Conservation (phyloP, 106 monocot species). For the Iris macrosiphon region DNA sequence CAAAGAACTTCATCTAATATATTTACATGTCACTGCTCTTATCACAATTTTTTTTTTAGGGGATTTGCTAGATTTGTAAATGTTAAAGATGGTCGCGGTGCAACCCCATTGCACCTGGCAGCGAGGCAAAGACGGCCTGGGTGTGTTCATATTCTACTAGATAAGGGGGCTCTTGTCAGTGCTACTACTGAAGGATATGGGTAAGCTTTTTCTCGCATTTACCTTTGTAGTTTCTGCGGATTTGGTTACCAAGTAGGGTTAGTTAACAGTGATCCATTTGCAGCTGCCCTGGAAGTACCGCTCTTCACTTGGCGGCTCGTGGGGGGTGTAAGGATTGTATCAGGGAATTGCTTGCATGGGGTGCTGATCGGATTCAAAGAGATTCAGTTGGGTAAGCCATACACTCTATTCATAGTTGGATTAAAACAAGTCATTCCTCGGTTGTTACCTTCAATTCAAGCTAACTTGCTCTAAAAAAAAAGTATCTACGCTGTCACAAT, state of each 20-base stretch:
- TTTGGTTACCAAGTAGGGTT: neutral
- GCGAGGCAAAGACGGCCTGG: constrained; percentile 49
- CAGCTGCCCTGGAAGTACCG: constrained; percentile 83
- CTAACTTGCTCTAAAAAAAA: no score
- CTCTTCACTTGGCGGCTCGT: constrained; percentile 87
- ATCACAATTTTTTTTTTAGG: constrained; percentile 45
- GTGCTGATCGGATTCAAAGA: constrained; percentile 81
- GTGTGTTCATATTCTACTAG: constrained; percentile 66
- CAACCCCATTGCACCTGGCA: constrained; percentile 90
- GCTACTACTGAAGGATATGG: constrained; percentile 64
- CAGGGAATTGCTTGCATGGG: constrained; percentile 89
- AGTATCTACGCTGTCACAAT: no score
- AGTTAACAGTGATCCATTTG: neutral
- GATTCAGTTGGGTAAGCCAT: constrained; percentile 81
- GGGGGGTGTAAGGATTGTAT: constrained; percentile 82
- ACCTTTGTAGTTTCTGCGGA: neutral
- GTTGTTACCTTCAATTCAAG: no score
- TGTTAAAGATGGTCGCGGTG: constrained; percentile 75
- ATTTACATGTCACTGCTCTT: neutral
- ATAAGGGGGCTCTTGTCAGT: constrained; percentile 80
- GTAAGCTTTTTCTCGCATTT: constrained; percentile 20
- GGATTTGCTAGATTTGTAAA: constrained; percentile 95
- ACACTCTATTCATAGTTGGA: neutral
- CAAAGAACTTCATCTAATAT: no score
- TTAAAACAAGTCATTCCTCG: no score